A percentile compares a stretch with the other conserved stretches of the same genome.
Evolutionary conservation across 202 grass and related monocot species (phyloP).

Genomic region (Carex arenaria): DNA sequence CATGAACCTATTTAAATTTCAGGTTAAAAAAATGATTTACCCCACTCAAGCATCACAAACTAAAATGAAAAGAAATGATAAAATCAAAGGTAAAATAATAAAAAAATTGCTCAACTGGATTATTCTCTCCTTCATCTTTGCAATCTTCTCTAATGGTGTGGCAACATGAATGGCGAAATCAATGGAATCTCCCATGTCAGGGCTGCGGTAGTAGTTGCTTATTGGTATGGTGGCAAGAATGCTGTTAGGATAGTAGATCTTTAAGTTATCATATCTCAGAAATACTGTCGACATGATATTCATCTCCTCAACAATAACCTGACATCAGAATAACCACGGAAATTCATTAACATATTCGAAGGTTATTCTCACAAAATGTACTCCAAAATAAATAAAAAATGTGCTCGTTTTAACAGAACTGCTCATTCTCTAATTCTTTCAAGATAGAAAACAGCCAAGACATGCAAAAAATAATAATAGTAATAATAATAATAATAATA

Average conservation of each 20-base stretch:
- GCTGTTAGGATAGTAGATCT: constrained; percentile 82
- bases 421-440: neutral
- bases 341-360: neutral
- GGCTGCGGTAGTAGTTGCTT: constrained; percentile 81
- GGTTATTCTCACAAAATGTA: neutral
- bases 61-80: neutral
- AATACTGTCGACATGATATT: constrained; percentile 86
- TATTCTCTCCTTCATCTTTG: constrained; percentile 66
- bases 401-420: neutral
- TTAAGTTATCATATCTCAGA: constrained; percentile 72
- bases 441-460: neutral
- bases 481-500: neutral
- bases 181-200: constrained; percentile 76
- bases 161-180: constrained; percentile 78
- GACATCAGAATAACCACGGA: constrained; percentile 3
- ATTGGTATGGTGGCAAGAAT: constrained; percentile 66
- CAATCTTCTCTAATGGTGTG: constrained; percentile 62
- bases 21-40: neutral
- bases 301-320: constrained; percentile 92
- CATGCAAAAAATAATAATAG: neutral
- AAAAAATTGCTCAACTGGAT: constrained; percentile 31
- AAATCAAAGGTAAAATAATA: neutral
- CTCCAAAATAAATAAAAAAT: neutral
- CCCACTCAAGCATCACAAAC: neutral
- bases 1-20: constrained; percentile 37